A percentile compares a stretch with the other conserved stretches of the same genome.
Conservation (phyloP, 2,329 filamentous ascomycete species). For the Arthroderma uncinatum region DNA sequence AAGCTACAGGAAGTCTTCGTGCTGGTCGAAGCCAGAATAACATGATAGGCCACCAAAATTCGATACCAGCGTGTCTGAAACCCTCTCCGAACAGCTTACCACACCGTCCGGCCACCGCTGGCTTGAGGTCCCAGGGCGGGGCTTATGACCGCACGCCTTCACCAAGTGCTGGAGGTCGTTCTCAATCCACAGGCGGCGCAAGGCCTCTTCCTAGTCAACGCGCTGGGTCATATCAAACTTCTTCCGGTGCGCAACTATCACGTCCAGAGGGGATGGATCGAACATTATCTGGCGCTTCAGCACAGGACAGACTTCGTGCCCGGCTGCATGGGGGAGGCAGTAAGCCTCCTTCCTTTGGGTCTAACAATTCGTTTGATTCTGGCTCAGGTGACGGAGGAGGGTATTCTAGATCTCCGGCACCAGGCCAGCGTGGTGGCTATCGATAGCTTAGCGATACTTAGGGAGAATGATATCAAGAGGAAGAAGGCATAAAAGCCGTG, state of each 20-base stretch:
- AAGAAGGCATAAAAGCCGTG: not conserved
- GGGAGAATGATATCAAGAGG: not conserved
- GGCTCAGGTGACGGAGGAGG: constrained; percentile 12
- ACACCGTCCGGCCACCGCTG: constrained; percentile 9
- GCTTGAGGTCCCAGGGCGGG: not conserved
- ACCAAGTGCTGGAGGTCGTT: not conserved
- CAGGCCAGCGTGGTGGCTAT: constrained; percentile 2
- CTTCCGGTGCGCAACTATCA: constrained; percentile 25
- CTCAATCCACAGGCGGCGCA: constrained; percentile 26
- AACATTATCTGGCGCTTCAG: constrained; percentile 42
- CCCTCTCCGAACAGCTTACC: constrained; percentile 13
- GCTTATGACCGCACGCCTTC: constrained; percentile 1
- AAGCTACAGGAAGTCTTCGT: constrained; percentile 32
- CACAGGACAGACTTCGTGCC: constrained; percentile 73
- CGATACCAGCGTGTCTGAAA: constrained; percentile 9
- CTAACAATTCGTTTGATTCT: constrained; percentile 15
- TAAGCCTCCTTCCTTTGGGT: not conserved
- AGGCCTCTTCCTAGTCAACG: constrained; percentile 62
- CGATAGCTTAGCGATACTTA: not conserved
- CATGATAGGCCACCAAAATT: not conserved
- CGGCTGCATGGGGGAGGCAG: constrained; percentile 63
- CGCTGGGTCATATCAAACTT: constrained; percentile 60
- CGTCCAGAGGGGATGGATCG: constrained; percentile 33
- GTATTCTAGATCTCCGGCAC: constrained; percentile 3
- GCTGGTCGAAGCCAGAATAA: constrained; percentile 21